Base-by-base conservation (phyloP, 768 basidiomycete species). In the Obba rivulosa region DNA sequence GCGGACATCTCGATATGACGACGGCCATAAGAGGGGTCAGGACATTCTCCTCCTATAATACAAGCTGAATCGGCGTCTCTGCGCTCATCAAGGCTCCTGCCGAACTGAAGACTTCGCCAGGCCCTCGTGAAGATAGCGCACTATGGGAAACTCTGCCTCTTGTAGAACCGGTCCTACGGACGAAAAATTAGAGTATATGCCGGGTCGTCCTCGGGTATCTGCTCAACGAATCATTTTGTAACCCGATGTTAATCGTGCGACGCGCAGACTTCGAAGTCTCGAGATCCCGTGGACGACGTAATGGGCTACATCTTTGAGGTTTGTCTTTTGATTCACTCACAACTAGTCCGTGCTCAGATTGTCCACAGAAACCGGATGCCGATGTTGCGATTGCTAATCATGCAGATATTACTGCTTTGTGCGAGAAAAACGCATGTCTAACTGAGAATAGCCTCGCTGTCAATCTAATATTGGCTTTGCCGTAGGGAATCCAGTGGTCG, bases 251-350 rank as follows among this genome's bases (percentile, higher is more conserved):
- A n/a, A n/a, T n/a, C n/a, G n/a, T n/a, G n/a, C n/a, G n/a, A n/a
- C n/a, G n/a, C n/a, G n/a, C n/a, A n/a, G n/a, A n/a, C n/a, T n/a
- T n/a, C n/a, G n/a, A n/a, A n/a, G n/a, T n/a, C n/a, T n/a, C n/a
- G n/a, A n/a, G n/a, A n/a, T 17, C 51, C 54, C 3, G 21, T 58
- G 22, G 54, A 53, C n/a, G 47, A 46, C 16, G 23, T 53, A 8
- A 39, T 58, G 22, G 54, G 56, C 9, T 53, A 55, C 34, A 58
- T 58, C 14, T 46, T 58, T 7, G 40, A 47, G 17, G 57, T 56
- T 42, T 3, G 42, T 50, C 8, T 13, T 8, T 17, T 25, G 16
- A n/a, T 25, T 4, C 4, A 22, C 1, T 9, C 23, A 4, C 28
- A 31, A 13, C 5, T 13, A 5, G 7, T 7, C 28, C 28, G 28